A percentile compares a stretch with the other conserved stretches of the same genome.
Evolutionary conservation across 139 green algal species (phyloP).

Genomic region (Chlamydomonas sp.): DNA sequence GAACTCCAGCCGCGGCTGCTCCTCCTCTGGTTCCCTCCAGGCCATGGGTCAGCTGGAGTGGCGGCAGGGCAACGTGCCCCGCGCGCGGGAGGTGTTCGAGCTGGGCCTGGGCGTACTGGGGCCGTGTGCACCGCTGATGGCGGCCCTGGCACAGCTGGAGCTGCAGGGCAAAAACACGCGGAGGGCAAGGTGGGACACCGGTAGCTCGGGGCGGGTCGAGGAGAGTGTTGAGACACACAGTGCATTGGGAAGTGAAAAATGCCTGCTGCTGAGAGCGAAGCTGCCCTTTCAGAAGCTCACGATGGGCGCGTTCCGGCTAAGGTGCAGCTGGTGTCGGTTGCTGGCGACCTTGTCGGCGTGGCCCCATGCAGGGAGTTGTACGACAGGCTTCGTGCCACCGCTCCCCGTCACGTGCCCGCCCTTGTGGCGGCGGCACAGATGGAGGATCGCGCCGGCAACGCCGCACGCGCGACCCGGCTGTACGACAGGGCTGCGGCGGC

Average conservation of each 20-base stretch:
- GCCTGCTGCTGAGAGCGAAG: too few relatives aligned
- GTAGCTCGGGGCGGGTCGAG: too few relatives aligned
- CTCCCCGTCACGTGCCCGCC: conserved; percentile 16
- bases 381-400: neutral
- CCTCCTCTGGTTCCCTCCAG: conserved; percentile 13
- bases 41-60: conserved; percentile 58
- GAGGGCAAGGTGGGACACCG: conserved; percentile 2
- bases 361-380: conserved; percentile 5
- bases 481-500: conserved; percentile 14
- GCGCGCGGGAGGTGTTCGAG: conserved; percentile 54
- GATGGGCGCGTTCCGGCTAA: neutral
- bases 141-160: conserved; percentile 44
- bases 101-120: conserved; percentile 4
- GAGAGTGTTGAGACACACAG: too few relatives aligned
- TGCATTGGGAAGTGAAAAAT: too few relatives aligned
- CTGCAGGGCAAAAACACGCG: conserved; percentile 1
- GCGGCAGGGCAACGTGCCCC: conserved; percentile 49
- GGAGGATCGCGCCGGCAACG: conserved; percentile 48
- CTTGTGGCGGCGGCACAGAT: conserved; percentile 25
- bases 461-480: conserved; percentile 1
- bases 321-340: too few relatives aligned
- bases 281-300: too few relatives aligned
- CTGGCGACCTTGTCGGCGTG: neutral
- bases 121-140: conserved; percentile 45
- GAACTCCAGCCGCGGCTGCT: conserved; percentile 26